Conservation (phyloP, 495 filamentous ascomycete species). For the Sabuloglossum arenarium region DNA sequence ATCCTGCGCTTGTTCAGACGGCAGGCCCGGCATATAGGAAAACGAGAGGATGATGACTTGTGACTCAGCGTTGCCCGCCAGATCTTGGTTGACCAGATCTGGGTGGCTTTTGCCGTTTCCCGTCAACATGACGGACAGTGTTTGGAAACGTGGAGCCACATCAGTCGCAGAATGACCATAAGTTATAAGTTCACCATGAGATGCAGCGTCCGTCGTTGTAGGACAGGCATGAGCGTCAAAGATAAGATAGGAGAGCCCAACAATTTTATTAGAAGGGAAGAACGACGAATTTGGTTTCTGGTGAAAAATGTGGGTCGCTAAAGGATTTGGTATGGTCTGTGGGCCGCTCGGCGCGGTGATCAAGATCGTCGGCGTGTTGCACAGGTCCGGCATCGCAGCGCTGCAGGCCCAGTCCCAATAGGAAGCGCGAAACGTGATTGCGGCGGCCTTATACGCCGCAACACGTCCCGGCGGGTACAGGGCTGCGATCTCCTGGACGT, state of each 20-base stretch:
- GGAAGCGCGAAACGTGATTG: conserved; percentile 33
- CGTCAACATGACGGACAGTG: not conserved
- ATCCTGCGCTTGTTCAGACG: not conserved
- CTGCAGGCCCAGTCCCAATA: conserved; percentile 45
- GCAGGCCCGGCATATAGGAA: not conserved
- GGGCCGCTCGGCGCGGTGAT: conserved; percentile 31
- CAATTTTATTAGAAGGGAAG: not conserved
- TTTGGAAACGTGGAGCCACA: not conserved
- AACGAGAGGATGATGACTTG: not conserved
- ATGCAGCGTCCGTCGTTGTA: too few species aligned
- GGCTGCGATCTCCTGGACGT: conserved; percentile 28
- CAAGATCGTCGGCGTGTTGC: conserved; percentile 15
- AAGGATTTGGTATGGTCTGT: conserved; percentile 7
- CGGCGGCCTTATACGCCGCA: conserved; percentile 26
- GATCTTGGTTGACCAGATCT: not conserved
- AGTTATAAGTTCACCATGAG: too few species aligned
- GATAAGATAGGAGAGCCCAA: not conserved
- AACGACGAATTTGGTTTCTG: conserved; percentile 11
- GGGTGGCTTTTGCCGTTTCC: not conserved
- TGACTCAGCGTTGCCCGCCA: not conserved
- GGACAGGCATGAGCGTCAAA: not conserved
- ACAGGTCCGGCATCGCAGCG: not conserved
- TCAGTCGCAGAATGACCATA: not conserved
- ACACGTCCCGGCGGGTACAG: conserved; percentile 26
- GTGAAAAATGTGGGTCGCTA: conserved; percentile 9